Evolutionary conservation across 2,329 filamentous ascomycete genomes (phyloP).

Genomic region (Nothomitra cinnamomea): DNA sequence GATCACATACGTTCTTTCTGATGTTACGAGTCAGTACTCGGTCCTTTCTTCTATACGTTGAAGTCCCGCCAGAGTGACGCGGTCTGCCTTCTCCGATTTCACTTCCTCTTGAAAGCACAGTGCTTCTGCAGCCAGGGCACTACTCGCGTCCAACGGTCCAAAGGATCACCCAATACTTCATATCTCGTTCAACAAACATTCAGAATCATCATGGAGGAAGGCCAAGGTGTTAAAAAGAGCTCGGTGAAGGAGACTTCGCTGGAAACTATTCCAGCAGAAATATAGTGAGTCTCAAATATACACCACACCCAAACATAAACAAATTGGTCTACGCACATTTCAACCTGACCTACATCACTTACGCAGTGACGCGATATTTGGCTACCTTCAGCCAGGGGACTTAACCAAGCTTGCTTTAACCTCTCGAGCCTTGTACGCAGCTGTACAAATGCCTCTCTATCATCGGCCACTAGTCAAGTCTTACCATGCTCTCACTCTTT

Average conservation of each 20-base stretch:
- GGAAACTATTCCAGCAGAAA: background rate
- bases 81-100: too few species aligned
- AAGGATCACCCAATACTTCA: too few species aligned
- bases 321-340: background rate
- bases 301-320: too few species aligned
- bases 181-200: background rate
- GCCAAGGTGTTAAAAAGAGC: background rate
- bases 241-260: background rate
- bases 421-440: constrained; percentile 2
- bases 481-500: background rate
- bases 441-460: constrained; percentile 1
- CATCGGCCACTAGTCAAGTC: background rate
- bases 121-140: too few species aligned
- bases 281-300: background rate
- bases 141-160: too few species aligned
- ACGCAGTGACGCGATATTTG: background rate
- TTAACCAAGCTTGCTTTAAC: background rate
- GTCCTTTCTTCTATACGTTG: too few species aligned
- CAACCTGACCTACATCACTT: background rate
- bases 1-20: too few species aligned
- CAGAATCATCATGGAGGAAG: background rate
- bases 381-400: constrained; percentile 1
- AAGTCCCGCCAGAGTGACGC: too few species aligned
- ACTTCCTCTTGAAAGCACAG: too few species aligned
- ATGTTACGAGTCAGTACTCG: too few species aligned